Conservation (phyloP, 345 rosid species). For the Boechera retrofracta region DNA sequence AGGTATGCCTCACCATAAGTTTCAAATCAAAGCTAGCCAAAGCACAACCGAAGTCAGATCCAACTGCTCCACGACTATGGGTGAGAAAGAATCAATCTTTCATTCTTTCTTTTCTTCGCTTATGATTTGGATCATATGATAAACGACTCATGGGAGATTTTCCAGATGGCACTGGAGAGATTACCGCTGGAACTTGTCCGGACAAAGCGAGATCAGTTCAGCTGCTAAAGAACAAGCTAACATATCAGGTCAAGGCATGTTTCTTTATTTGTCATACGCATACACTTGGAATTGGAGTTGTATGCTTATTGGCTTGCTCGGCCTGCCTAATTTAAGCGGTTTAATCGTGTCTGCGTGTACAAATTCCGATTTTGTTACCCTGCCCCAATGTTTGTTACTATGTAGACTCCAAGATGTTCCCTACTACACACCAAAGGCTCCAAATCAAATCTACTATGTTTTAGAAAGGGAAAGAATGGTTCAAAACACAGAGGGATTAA, state of each 20-base stretch:
- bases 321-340: neutral
- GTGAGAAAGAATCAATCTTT: slow-evolving; percentile 47
- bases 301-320: neutral
- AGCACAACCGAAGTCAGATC: slow-evolving; percentile 73
- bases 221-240: slow-evolving; percentile 38
- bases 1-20: slow-evolving; percentile 67
- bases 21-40: slow-evolving; percentile 71
- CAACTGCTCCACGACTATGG: slow-evolving; percentile 91
- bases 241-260: neutral
- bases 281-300: neutral
- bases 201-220: slow-evolving; percentile 55
- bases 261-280: slow-evolving; percentile 10
- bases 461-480: neutral
- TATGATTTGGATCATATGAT: neutral
- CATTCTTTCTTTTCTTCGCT: neutral
- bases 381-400: neutral
- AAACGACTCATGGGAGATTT: slow-evolving; percentile 1
- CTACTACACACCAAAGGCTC: slow-evolving; percentile 5
- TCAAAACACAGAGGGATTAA: neutral
- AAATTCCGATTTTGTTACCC: slow-evolving; percentile 6
- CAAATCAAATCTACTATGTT: neutral
- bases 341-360: slow-evolving; percentile 5
- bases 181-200: slow-evolving; percentile 84
- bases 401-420: slow-evolving; percentile 16
- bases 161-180: slow-evolving; percentile 82